Percentiles rank a stretch among this genome's conserved stretches.
These are phyloP conservation scores for Talaromyces nanjingensis DNA, from an alignment of 495 filamentous ascomycete species.

Conservation along the genomic window DNA sequence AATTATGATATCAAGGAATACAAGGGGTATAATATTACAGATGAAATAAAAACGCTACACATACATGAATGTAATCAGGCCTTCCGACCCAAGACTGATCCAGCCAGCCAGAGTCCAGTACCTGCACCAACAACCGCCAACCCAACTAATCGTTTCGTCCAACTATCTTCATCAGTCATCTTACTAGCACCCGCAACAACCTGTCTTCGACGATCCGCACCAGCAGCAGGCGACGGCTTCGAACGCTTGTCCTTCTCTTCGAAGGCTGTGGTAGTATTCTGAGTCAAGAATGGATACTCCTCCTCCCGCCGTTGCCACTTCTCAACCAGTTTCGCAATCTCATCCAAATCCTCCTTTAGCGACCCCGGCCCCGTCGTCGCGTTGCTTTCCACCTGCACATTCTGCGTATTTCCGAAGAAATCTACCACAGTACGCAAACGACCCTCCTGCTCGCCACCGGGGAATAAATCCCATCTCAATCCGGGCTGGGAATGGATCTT, in stretches of 20 bases:
- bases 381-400: slow-evolving; percentile 77
- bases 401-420: slow-evolving; percentile 98
- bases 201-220: not conserved
- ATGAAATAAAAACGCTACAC: slow-evolving; percentile 3
- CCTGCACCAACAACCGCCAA: slow-evolving; percentile 58
- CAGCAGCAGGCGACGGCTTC: slow-evolving; percentile 2
- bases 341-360: slow-evolving; percentile 68
- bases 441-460: slow-evolving; percentile 66
- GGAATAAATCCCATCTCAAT: slow-evolving; percentile 89
- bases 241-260: not conserved
- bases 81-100: slow-evolving; percentile 35
- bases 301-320: slow-evolving; percentile 35
- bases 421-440: slow-evolving; percentile 78
- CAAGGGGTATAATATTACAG: slow-evolving; percentile 2
- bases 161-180: slow-evolving; percentile 58
- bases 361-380: slow-evolving; percentile 44
- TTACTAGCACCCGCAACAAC: slow-evolving; percentile 48
- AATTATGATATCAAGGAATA: not conserved
- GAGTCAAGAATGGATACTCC: slow-evolving; percentile 20
- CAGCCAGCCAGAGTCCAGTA: slow-evolving; percentile 59
- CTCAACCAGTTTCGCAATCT: slow-evolving; percentile 53
- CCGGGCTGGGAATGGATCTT: slow-evolving; percentile 93
- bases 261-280: slow-evolving; percentile 29
- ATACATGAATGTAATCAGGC: not conserved
- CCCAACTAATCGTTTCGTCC: slow-evolving; percentile 63